Percentiles rank a stretch among this genome's conserved stretches.
Conservation (phyloP, 371 early-diverging fungal genomes). For the Rhizopus microsporus region DNA sequence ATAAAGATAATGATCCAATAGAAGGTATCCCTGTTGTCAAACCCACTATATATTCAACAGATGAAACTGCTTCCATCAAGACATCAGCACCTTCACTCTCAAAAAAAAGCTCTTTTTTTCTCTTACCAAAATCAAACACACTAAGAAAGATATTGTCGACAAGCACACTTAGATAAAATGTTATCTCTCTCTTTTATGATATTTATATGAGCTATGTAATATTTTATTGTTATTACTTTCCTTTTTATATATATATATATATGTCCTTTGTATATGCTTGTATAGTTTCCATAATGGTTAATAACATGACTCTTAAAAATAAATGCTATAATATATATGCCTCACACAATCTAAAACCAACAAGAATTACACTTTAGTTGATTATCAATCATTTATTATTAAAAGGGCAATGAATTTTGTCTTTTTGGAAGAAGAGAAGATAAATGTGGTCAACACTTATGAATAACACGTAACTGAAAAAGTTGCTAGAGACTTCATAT, state of each 20-base stretch:
- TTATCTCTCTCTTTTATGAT: background rate
- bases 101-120: slow-evolving; percentile 25
- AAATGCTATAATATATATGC: too few species aligned
- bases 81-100: slow-evolving; percentile 13
- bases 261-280: background rate
- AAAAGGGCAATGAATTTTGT: too few species aligned
- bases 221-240: background rate
- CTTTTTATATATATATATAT: background rate
- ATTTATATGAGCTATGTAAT: background rate
- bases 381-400: too few species aligned
- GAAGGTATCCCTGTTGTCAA: slow-evolving; percentile 1
- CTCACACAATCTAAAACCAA: too few species aligned
- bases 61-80: background rate
- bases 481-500: too few species aligned
- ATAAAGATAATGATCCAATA: background rate
- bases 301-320: too few species aligned
- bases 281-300: background rate
- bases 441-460: too few species aligned
- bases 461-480: too few species aligned
- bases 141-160: slow-evolving; percentile 26
- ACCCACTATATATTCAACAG: background rate
- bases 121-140: slow-evolving; percentile 23
- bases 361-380: too few species aligned
- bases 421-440: too few species aligned
- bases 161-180: slow-evolving; percentile 25